Conservation (phyloP, 305 asterid genomes). For the Petunia hybrid region DNA sequence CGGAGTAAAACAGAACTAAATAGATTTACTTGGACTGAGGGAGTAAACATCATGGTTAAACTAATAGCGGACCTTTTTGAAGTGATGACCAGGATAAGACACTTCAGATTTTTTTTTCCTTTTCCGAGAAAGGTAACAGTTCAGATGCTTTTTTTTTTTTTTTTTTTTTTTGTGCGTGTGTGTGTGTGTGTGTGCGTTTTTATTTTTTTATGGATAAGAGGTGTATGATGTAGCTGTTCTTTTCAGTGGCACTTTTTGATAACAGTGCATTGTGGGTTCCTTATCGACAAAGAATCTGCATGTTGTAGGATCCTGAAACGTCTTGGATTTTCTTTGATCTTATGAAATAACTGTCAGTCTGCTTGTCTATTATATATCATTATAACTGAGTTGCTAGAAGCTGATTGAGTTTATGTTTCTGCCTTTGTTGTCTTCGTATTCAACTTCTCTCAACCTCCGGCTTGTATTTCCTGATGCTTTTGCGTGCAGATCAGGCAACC, state of each 20-base stretch:
- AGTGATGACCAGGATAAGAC: background rate
- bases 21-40: background rate
- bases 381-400: slow-evolving; percentile 24
- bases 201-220: background rate
- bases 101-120: background rate
- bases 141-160: no score
- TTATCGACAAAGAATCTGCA: background rate
- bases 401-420: background rate
- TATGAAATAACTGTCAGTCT: background rate
- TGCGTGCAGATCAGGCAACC: slow-evolving; percentile 81
- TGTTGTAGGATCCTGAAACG: slow-evolving; percentile 10
- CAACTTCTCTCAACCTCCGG: slow-evolving; percentile 1
- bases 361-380: background rate
- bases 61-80: background rate
- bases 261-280: background rate
- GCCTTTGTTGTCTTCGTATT: slow-evolving; percentile 21
- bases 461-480: slow-evolving; percentile 31
- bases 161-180: no score
- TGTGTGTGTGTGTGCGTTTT: no score
- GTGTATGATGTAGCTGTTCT: background rate
- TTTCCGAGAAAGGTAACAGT: background rate
- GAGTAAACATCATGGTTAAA: background rate
- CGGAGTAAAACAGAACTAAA: slow-evolving; percentile 2
- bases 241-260: background rate
- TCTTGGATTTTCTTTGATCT: slow-evolving; percentile 21